Evolutionary conservation across 306 rosid species (phyloP).

Genomic region (Alnus rubra): DNA sequence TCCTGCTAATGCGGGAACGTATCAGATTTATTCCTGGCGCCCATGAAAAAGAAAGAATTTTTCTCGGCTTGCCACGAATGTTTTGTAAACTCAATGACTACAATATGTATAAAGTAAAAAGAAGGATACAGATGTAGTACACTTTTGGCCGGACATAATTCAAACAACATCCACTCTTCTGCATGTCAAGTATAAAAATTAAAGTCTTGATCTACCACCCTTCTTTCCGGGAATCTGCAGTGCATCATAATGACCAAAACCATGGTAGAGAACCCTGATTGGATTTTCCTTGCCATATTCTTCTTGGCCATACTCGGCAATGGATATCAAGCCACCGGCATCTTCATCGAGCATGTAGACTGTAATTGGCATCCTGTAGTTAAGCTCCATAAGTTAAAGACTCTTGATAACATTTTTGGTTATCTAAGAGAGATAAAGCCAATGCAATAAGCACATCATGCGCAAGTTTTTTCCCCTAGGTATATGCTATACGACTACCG

Average conservation of each 20-base stretch:
- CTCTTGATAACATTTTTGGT: background rate
- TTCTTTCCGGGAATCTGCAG: slow-evolving; percentile 57
- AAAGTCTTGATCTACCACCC: slow-evolving; percentile 49
- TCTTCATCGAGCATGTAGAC: slow-evolving; percentile 86
- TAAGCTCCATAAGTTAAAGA: slow-evolving; percentile 20
- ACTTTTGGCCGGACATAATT: background rate
- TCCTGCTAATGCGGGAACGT: no score
- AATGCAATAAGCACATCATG: background rate
- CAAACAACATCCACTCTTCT: background rate
- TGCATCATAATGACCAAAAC: slow-evolving; percentile 94
- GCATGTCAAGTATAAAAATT: slow-evolving; percentile 7
- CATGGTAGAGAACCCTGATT: slow-evolving; percentile 80
- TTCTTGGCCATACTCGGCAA: slow-evolving; percentile 95
- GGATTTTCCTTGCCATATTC: slow-evolving; percentile 83
- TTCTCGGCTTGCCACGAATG: background rate
- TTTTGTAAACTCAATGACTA: background rate
- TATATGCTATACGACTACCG: no score
- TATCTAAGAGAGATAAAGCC: background rate
- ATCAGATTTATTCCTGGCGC: background rate
- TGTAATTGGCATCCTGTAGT: slow-evolving; percentile 86
- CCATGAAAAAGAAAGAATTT: background rate
- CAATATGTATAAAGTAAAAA: background rate
- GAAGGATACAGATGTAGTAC: background rate
- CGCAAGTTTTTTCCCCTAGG: no score
- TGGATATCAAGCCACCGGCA: slow-evolving; percentile 82